These are phyloP conservation scores for Candida taoyuanica DNA, from an alignment of 805 yeast genomes.

Conservation along the genomic window DNA sequence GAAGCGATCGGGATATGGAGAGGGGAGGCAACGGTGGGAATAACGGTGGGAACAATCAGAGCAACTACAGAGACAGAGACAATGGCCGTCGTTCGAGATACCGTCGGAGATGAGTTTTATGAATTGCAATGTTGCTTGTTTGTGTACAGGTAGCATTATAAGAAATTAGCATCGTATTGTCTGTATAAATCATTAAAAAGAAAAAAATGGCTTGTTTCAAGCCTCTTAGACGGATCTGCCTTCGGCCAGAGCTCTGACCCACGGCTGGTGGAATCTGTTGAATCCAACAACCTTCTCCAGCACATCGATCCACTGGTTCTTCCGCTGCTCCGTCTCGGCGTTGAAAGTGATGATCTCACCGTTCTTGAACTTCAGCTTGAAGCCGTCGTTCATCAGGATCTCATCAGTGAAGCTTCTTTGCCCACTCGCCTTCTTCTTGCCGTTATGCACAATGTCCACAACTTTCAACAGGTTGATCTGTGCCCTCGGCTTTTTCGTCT, in stretches of 20 bases:
- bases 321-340: constrained; percentile 66
- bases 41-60: not conserved
- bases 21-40: constrained; percentile 1
- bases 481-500: constrained; percentile 63
- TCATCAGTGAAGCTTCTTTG: constrained; percentile 69
- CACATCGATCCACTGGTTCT: constrained; percentile 58
- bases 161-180: not conserved
- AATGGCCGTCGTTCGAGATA: constrained; percentile 18
- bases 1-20: constrained; percentile 16
- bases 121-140: not conserved
- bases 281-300: constrained; percentile 53
- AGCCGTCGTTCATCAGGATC: constrained; percentile 62
- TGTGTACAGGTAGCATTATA: not conserved
- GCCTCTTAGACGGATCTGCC: constrained; percentile 2
- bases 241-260: constrained; percentile 46
- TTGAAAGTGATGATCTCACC: constrained; percentile 82
- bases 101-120: constrained; percentile 16
- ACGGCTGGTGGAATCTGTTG: constrained; percentile 55
- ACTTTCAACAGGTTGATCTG: constrained; percentile 72
- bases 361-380: constrained; percentile 69
- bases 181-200: constrained; percentile 1
- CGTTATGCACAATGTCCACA: constrained; percentile 33
- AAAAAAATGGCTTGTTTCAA: not conserved
- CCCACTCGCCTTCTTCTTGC: constrained; percentile 26
- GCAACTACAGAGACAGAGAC: constrained; percentile 23